Evolutionary conservation across 2,329 filamentous ascomycete genomes (phyloP), one percentile per base, ranked within the genome.

Genomic region (Ascochyta pisi): DNA sequence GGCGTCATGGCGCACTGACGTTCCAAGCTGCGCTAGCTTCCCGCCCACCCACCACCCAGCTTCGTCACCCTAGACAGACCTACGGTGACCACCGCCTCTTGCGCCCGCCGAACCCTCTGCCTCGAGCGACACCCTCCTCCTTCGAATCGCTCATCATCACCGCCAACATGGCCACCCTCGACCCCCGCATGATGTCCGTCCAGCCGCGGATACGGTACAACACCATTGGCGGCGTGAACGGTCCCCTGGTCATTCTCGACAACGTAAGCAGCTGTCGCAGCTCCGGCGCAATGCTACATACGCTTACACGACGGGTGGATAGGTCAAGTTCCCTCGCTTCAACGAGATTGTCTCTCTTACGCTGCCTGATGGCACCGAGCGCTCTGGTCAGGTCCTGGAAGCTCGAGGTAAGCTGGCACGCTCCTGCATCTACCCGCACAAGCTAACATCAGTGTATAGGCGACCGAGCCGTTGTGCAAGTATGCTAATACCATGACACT

Each of bases 331-430:
- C 78, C 95, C 95, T 62, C 85, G 88, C 76, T 99, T 91, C 84
- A 98, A 97, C 80, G 95, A 99, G 81, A 99, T 99, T 77, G 95
- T 99, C 66, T 92, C 90, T 61, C 81, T 99, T 78, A 98, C 94
- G 34, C 87, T 99, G 62, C 92, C 95, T 65, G 95, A 99, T 89
- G 95, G 95, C 77, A 89, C 92, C 44, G 88, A 94, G 80, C 86
- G 95, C 73, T 93, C 92, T 75, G 95, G 96, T 65, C 95, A 98
- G 79, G 95, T 99, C 67, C 83, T 99, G 68, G 96, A 99, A 82
- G 95, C 95, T 78, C 89, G 94, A 90, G 95, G 94, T 96, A 81
- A 71, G 79, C 48, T 61, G 26, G 37, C 34, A 44, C 29, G 46
- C 40, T 24, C 43, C 38, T 38, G n/a, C 24, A n/a, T 22, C 23